phyloP scores from a whole-genome alignment of 352 stramenopile genomes.

The Phytophthora cryptogea region DNA sequence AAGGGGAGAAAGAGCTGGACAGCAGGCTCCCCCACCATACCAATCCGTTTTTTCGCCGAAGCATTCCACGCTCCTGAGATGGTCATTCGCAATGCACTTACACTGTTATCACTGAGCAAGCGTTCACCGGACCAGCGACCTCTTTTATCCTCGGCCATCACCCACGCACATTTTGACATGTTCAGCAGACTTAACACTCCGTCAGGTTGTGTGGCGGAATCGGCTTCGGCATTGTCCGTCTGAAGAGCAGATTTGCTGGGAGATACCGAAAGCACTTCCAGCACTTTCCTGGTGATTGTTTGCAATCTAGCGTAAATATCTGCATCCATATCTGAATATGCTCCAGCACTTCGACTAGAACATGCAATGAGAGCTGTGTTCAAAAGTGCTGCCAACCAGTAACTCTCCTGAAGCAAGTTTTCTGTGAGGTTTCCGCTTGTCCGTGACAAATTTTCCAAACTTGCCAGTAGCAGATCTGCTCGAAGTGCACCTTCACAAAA shows the following conservation, averaged over 20 bases:
- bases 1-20: constrained; percentile 41
- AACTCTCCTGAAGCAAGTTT: constrained; percentile 32
- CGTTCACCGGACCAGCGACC: constrained; percentile 12
- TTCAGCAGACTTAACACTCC: constrained; percentile 17
- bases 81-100: constrained; percentile 2
- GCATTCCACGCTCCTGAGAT: constrained; percentile 20
- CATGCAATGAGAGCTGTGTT: constrained; percentile 44
- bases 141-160: constrained; percentile 18
- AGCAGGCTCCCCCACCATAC: constrained; percentile 4
- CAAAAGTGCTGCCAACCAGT: constrained; percentile 44
- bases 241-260: neutral
- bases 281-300: constrained; percentile 12
- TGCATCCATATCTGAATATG: constrained; percentile 5
- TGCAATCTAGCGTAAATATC: constrained; percentile 11
- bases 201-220: neutral
- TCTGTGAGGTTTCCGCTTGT: neutral
- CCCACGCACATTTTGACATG: constrained; percentile 15
- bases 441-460: constrained; percentile 17
- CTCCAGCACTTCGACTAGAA: constrained; percentile 22
- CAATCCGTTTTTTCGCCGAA: neutral
- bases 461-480: constrained; percentile 24
- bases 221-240: neutral
- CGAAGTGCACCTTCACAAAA: constrained; percentile 24
- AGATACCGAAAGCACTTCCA: constrained; percentile 16
- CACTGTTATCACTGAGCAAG: constrained; percentile 12